These are phyloP conservation scores for Ceratocystis cacaofunesta DNA, from an alignment of 2,329 filamentous ascomycete genomes.

Conservation along the genomic window DNA sequence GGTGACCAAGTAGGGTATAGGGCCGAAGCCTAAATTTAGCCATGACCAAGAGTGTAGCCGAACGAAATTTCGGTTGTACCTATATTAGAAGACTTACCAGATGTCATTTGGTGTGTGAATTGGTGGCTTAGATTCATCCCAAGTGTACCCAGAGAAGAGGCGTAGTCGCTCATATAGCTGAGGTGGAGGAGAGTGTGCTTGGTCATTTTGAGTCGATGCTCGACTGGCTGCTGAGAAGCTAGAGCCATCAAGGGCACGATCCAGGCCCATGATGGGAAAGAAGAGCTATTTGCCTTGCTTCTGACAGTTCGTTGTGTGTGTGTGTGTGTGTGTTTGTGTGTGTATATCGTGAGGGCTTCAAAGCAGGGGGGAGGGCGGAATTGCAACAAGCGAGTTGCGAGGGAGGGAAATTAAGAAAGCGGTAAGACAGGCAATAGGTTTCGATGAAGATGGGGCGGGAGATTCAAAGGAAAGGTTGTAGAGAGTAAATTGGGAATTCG, in stretches of 20 bases:
- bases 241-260: conserved; percentile 16
- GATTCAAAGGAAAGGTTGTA: not conserved
- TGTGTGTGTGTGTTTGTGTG: not conserved
- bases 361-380: not conserved
- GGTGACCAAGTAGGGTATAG: not conserved
- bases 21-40: not conserved
- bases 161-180: conserved; percentile 58
- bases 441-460: not conserved
- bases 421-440: not conserved
- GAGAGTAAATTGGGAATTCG: not conserved
- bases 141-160: conserved; percentile 59
- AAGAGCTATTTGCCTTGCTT: not conserved
- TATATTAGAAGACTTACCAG: conserved; percentile 43
- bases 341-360: not conserved
- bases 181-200: conserved; percentile 34
- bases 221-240: conserved; percentile 5
- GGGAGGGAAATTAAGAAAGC: not conserved
- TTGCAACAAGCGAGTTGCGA: not conserved
- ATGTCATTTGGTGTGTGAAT: conserved; percentile 68
- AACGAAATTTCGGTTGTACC: not conserved
- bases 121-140: conserved; percentile 50
- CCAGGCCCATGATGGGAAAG: conserved; percentile 11
- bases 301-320: not conserved
- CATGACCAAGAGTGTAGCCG: too few species aligned
- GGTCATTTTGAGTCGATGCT: conserved; percentile 1